Base-by-base conservation (phyloP, 345 rosid genomes). In the Populus simonii region DNA sequence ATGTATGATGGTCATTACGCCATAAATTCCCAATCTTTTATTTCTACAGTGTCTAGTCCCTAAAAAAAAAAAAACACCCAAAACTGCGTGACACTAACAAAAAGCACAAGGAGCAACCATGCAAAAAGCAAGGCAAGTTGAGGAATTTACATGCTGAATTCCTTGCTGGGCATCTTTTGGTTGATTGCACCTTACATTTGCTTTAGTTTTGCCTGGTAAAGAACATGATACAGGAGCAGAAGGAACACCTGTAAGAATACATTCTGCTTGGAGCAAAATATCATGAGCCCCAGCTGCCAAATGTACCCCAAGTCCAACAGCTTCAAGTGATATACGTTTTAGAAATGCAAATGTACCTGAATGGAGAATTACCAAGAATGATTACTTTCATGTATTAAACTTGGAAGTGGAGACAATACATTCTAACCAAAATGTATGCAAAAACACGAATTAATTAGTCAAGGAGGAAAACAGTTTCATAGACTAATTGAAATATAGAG, bases 301-400 rank as follows among this genome's bases (percentile, higher is more conserved):
- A 89, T 96, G 99, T 66, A 92, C 96, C 55, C 98, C 99, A 66
- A 96, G 96, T 67, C 94, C 96, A 84, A 93, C 90, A 38, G 96
- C 99, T 89, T 92, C 98, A 72, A 93, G 86, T 71, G 98, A 96
- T 79, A 96, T 83, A 80, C 98, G 93, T 85, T 89, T 90, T 73
- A 93, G 96, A 83, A 96, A 96, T 3, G 99, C 98, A 68, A 83
- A 73, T 72, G 97, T 89, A 78, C 99, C 99, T 96, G 88, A n/a
- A 75, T 15, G 53, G 53, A 47, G 20, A 47, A 47, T 15, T 13
- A 47, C 7, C 53, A 47, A 4, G 20, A 63, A 61, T 62, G 13
- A 47, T 47, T 47, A 47, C 53, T 15, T 47, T 15, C 53, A 47
- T 47, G 53, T 47, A 47, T 15, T 47, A 15, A 47, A 47, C 53